A percentile compares a stretch with the other conserved stretches of the same genome.
Conservation (phyloP, 495 filamentous ascomycete species). For the Clavariopsis aquatica region DNA sequence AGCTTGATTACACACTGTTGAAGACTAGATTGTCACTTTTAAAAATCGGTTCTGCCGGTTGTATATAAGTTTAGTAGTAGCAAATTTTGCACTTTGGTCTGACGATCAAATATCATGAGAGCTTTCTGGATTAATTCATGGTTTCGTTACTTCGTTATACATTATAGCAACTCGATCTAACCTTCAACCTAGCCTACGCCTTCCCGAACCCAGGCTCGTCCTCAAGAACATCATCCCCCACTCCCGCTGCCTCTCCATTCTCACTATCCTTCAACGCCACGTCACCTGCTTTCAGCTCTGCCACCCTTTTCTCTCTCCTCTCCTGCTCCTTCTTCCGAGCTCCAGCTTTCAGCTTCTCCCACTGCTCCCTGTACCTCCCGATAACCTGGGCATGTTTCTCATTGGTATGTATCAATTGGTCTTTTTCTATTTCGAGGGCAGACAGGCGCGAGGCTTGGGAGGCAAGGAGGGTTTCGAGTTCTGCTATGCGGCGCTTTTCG, state of each 20-base stretch:
- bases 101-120: too few relatives aligned
- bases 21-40: neutral
- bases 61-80: neutral
- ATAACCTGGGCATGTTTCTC: conserved; percentile 67
- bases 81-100: neutral
- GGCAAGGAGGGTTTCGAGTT: conserved; percentile 60
- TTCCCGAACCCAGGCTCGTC: conserved; percentile 32
- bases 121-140: neutral
- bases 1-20: neutral
- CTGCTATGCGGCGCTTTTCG: conserved; percentile 49
- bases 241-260: conserved; percentile 1
- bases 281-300: conserved; percentile 59
- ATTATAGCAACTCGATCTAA: neutral
- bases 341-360: conserved; percentile 82
- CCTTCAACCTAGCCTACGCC: neutral
- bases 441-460: conserved; percentile 57
- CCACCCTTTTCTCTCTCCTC: conserved; percentile 44
- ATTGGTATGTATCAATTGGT: conserved; percentile 61
- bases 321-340: conserved; percentile 48
- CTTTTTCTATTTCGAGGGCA: conserved; percentile 44
- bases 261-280: conserved; percentile 20
- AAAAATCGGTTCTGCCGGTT: neutral
- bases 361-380: conserved; percentile 70
- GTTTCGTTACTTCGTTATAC: neutral
- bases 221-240: conserved; percentile 9